These are phyloP conservation scores for Apiotrichum veenhuisii DNA, from an alignment of 1,284 basidiomycete species.

Conservation along the genomic window DNA sequence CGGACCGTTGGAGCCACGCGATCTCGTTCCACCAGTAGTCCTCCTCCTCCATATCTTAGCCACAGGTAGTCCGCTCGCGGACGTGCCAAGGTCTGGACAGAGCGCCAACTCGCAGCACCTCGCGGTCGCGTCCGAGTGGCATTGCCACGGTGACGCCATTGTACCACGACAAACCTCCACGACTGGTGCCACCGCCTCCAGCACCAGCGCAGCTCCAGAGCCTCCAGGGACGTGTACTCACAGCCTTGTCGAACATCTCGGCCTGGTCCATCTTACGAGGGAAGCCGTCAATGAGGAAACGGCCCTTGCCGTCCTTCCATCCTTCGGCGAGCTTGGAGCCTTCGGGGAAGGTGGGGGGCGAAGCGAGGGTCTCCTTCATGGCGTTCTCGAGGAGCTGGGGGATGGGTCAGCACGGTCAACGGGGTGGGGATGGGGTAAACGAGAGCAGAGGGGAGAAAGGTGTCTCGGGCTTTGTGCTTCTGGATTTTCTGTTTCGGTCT, in stretches of 20 bases:
- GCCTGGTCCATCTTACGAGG: slow-evolving; percentile 99
- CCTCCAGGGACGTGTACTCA: slow-evolving; percentile 48
- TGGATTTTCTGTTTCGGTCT: no score
- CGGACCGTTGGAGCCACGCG: no score
- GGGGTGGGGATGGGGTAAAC: background rate
- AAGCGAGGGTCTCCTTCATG: slow-evolving; percentile 64
- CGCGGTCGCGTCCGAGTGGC: no score
- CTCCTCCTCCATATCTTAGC: no score
- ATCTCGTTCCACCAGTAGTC: no score
- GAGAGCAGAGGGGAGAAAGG: no score
- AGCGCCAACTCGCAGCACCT: no score
- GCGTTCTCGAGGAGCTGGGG: slow-evolving; percentile 78
- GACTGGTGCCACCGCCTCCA: background rate
- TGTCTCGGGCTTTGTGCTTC: no score
- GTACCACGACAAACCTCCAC: no score
- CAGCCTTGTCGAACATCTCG: slow-evolving; percentile 81
- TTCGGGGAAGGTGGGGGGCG: slow-evolving; percentile 32
- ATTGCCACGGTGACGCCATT: no score
- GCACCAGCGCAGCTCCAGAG: background rate
- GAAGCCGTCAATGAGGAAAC: slow-evolving; percentile 97
- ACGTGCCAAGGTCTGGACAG: no score
- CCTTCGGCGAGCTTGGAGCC: slow-evolving; percentile 41
- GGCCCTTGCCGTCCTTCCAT: slow-evolving; percentile 71
- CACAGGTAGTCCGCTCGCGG: no score
- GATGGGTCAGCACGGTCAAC: background rate